Conservation (phyloP, 2,329 filamentous ascomycete species). For the Sordariomycetes sp. region DNA sequence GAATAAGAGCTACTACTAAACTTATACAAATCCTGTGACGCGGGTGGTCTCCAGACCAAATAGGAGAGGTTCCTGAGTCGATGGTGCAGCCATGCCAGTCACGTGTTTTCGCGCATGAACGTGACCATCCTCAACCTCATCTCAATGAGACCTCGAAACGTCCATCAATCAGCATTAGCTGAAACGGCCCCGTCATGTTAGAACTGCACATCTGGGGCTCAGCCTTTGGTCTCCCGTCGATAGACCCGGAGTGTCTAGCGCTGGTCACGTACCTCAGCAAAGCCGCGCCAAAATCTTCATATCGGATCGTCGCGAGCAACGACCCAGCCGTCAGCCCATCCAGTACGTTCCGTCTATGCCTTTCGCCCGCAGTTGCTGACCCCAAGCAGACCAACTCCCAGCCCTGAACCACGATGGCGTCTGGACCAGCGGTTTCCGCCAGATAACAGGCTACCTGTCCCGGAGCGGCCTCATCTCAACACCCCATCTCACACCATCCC, state of each 20-base stretch:
- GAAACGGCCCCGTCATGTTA: slow-evolving; percentile 17
- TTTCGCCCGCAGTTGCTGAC: slow-evolving; percentile 6
- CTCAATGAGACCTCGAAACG: neutral
- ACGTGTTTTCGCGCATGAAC: no score
- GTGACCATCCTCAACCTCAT: slow-evolving; percentile 3
- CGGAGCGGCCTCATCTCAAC: slow-evolving; percentile 20
- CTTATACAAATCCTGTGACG: no score
- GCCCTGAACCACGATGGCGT: slow-evolving; percentile 39
- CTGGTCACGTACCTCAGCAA: slow-evolving; percentile 67
- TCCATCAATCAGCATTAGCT: no score
- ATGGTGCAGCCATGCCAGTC: neutral
- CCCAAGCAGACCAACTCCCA: slow-evolving; percentile 39
- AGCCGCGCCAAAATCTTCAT: slow-evolving; percentile 48
- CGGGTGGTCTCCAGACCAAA: no score
- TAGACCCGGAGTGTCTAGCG: slow-evolving; percentile 85
- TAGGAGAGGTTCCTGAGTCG: neutral
- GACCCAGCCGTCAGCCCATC: slow-evolving; percentile 63
- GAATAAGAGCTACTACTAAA: no score
- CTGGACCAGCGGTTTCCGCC: slow-evolving; percentile 51
- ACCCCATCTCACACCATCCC: slow-evolving; percentile 24
- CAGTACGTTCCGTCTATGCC: slow-evolving; percentile 39
- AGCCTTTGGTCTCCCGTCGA: slow-evolving; percentile 79
- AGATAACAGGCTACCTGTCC: slow-evolving; percentile 50
- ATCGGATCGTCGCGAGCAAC: slow-evolving; percentile 65
- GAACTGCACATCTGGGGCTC: slow-evolving; percentile 87